Base-by-base conservation (phyloP, 306 rosid genomes). In the Prinsepia uniflora region DNA sequence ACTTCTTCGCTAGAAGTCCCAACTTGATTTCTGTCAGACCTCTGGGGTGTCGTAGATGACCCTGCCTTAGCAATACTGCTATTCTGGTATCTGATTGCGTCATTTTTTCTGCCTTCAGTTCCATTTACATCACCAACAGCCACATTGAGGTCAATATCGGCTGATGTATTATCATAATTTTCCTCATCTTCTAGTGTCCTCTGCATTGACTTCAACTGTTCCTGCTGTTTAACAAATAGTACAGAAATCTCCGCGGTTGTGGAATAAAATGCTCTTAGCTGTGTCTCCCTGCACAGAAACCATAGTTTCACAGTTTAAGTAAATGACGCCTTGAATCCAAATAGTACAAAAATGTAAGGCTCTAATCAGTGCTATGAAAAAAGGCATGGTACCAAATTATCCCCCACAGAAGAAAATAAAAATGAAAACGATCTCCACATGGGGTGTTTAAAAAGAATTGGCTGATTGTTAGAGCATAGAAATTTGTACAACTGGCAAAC, bases 151-250 rank as follows among this genome's bases (percentile, higher is more conserved):
- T 86, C 97, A 58, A 88, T 81, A 81, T 90, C 97, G 56, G 74
- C 52, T 68, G 94, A 94, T 72, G 85, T 84, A 67, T 90, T 90
- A 36, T 90, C 97, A 59, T 87, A 90, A 81, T 88, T 86, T 73
- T 94, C 98, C 72, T 94, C 94, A 71, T 90, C 98, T 84, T 90
- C 97, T 63, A 94, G 80, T 40, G 98, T 94, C 79, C 82, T 90
- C 73, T 87, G 97, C 97, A 90, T 94, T 65, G 96, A 65, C 79
- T 90, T 88, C 82, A 94, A 80, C 78, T 94, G 97, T 78, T 90
- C 95, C 79, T 94, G 97, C 82, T 94, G 97, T 86, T 90, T 90
- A 19, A 85, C 83, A 79, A 94, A 90, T 62, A 90, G 72, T 53
- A 54, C 67, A 36, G 92, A 91, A 71, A 93, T 93, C 90, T 87